Percentiles rank a stretch among this genome's conserved stretches.
Evolutionary conservation across 805 yeast genomes (phyloP).

Genomic region (Wickerhamiella azymoides): DNA sequence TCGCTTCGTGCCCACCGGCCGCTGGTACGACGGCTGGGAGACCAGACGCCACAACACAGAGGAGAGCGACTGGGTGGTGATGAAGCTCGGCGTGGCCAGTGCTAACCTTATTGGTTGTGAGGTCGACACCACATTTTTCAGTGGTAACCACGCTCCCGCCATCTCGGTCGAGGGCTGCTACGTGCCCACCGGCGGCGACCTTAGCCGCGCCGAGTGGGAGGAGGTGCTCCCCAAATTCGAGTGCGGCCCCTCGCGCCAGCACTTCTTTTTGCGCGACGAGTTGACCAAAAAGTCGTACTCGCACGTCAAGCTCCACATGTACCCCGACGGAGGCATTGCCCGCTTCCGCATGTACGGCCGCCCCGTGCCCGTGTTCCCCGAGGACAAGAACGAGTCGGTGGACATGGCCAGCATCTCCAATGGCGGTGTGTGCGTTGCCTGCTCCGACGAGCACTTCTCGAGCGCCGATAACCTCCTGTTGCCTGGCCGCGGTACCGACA

Average conservation of each 20-base stretch:
- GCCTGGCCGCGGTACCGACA: slow-evolving; percentile 91
- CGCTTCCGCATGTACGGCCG: slow-evolving; percentile 80
- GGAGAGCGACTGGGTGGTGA: slow-evolving; percentile 76
- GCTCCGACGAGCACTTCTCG: slow-evolving; percentile 90
- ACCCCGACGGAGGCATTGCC: slow-evolving; percentile 97
- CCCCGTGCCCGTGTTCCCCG: slow-evolving; percentile 58
- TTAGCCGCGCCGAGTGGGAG: slow-evolving; percentile 45
- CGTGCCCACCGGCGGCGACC: slow-evolving; percentile 23
- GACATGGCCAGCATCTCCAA: slow-evolving; percentile 72
- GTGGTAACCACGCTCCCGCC: slow-evolving; percentile 89
- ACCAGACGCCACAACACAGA: slow-evolving; percentile 83
- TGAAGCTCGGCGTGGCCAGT: slow-evolving; percentile 69
- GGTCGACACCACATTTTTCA: slow-evolving; percentile 85
- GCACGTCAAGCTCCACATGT: slow-evolving; percentile 77
- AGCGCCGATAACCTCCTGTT: slow-evolving; percentile 76
- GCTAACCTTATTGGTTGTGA: slow-evolving; percentile 75
- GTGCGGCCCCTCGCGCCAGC: slow-evolving; percentile 84
- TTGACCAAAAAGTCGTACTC: slow-evolving; percentile 55
- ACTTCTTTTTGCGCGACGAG: slow-evolving; percentile 52
- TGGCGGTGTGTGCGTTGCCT: slow-evolving; percentile 79
- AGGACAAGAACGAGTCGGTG: slow-evolving; percentile 31
- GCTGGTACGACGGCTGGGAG: slow-evolving; percentile 99
- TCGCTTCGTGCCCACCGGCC: slow-evolving; percentile 69
- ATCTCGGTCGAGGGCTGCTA: slow-evolving; percentile 68
- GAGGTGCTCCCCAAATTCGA: slow-evolving; percentile 51